Evolutionary conservation across 2,329 filamentous ascomycete genomes (phyloP).

Genomic region (Trichoderma brevicompactum): DNA sequence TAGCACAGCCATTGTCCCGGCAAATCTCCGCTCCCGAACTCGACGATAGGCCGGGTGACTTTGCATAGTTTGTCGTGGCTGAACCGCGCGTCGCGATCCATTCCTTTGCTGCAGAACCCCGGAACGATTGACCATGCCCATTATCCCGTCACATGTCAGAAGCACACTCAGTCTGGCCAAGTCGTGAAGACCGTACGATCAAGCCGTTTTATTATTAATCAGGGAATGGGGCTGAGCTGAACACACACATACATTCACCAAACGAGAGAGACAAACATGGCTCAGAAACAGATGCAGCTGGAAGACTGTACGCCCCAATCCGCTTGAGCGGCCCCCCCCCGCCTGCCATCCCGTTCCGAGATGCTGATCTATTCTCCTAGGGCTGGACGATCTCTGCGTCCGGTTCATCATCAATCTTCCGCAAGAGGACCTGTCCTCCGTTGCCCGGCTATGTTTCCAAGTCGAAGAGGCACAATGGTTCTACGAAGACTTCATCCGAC

Average conservation of each 20-base stretch:
- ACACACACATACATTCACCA: neutral
- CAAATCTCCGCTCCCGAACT: conserved; percentile 1
- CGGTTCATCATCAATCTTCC: conserved; percentile 98
- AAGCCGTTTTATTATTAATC: conserved; percentile 18
- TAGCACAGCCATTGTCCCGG: conserved; percentile 6
- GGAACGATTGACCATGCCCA: conserved; percentile 40
- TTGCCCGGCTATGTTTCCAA: conserved; percentile 96
- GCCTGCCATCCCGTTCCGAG: conserved; percentile 2
- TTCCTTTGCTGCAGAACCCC: conserved; percentile 17
- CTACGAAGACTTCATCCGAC: conserved; percentile 98
- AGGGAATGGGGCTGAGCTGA: conserved; percentile 39
- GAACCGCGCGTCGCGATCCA: conserved; percentile 22
- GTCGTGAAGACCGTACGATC: conserved; percentile 35
- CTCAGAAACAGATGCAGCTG: conserved; percentile 78
- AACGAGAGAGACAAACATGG: conserved; percentile 50
- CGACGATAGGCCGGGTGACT: conserved; percentile 12
- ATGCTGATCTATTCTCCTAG: conserved; percentile 50
- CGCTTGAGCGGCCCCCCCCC: neutral
- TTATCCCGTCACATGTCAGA: conserved; percentile 38
- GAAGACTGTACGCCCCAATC: conserved; percentile 71
- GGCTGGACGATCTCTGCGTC: conserved; percentile 96
- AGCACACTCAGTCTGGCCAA: conserved; percentile 40
- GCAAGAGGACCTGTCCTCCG: conserved; percentile 83
- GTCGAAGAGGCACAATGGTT: conserved; percentile 99
- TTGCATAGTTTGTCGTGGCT: conserved; percentile 18